phyloP scores from a whole-genome alignment of 129 eudicot species.

The Heracleum sosnowskyi region DNA sequence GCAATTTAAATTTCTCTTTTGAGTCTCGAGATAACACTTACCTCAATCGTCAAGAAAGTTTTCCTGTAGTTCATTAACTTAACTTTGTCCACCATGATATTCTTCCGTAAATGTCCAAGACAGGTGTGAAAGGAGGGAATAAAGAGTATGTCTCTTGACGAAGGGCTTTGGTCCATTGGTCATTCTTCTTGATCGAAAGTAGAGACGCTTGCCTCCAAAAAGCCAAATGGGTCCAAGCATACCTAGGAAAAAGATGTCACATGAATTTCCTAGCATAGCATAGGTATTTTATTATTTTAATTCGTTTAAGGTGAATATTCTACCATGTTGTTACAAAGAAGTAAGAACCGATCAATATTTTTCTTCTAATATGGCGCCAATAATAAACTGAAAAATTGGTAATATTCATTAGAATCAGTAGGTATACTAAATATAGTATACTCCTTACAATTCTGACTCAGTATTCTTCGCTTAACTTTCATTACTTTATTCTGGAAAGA shows the following conservation, averaged over 20 bases:
- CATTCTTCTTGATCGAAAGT: background rate
- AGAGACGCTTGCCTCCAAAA: background rate
- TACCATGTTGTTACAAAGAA: no score
- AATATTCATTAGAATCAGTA: no score
- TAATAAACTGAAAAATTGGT: no score
- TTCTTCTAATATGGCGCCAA: background rate
- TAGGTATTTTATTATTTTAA: no score
- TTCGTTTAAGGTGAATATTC: no score
- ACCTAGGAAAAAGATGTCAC: background rate
- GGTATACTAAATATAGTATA: background rate
- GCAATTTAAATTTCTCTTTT: no score
- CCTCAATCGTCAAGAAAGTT: background rate
- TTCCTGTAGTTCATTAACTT: background rate
- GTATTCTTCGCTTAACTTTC: no score
- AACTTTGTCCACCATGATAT: background rate
- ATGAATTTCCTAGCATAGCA: background rate
- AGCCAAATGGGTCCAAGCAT: background rate
- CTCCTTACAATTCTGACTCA: background rate
- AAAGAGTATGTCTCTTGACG: background rate
- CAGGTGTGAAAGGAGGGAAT: background rate
- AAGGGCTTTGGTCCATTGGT: no score
- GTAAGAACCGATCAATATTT: background rate
- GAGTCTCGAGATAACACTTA: background rate
- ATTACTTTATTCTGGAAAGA: no score
- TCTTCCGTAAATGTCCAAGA: background rate